Percentiles rank a stretch among this genome's conserved stretches.
phyloP scores from a whole-genome alignment of 2,329 filamentous ascomycete genomes.

The Camillea tinctor region DNA sequence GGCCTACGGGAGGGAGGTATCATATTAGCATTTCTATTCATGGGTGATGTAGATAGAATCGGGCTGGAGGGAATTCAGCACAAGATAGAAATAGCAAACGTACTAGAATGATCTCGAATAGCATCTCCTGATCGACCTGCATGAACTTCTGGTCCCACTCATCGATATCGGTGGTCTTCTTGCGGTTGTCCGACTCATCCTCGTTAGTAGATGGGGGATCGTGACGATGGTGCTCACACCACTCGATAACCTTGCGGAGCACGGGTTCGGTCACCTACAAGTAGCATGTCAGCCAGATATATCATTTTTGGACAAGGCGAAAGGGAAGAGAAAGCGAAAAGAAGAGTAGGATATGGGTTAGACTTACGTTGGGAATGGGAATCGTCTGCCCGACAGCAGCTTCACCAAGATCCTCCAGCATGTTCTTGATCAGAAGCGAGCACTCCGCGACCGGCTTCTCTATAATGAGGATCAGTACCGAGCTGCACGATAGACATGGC shows the following conservation, averaged over 20 bases:
- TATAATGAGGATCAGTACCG: conserved; percentile 33
- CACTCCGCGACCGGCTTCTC: conserved; percentile 86
- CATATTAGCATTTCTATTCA: conserved; percentile 23
- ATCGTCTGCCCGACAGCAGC: conserved; percentile 65
- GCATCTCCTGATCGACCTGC: conserved; percentile 99
- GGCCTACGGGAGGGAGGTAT: conserved; percentile 53
- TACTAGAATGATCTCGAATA: conserved; percentile 98
- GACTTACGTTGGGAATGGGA: conserved; percentile 76
- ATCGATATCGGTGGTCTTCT: conserved; percentile 98
- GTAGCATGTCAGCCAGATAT: conserved; percentile 7
- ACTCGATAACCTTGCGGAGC: conserved; percentile 93
- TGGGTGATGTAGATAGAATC: no score
- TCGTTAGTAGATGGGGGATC: conserved; percentile 81
- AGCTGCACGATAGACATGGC: conserved; percentile 1
- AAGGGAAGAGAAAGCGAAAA: no score
- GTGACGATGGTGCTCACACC: conserved; percentile 92
- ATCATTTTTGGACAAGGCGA: not conserved
- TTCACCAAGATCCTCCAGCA: conserved; percentile 89
- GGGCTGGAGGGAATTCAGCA: not conserved
- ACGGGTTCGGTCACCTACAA: conserved; percentile 84
- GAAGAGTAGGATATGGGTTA: not conserved
- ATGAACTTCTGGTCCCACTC: conserved; percentile 99
- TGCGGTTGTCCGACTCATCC: conserved; percentile 89
- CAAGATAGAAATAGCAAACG: conserved; percentile 33
- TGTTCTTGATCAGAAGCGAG: conserved; percentile 95